Evolutionary conservation across 805 yeast genomes (phyloP).

Genomic region (Suhomyces xylopsoci): DNA sequence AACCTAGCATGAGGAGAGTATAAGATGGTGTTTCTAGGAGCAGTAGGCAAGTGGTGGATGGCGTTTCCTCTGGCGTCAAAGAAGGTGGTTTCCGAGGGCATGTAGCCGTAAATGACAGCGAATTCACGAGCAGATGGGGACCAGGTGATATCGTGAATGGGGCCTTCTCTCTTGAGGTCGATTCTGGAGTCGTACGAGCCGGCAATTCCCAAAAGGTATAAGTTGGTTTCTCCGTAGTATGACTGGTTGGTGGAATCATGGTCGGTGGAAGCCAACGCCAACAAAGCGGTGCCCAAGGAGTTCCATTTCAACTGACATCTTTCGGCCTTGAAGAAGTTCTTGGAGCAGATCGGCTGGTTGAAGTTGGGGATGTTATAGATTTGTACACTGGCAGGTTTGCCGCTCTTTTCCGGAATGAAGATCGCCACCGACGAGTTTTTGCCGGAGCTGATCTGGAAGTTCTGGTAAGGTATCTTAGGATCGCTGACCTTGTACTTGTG

Average conservation of each 20-base stretch:
- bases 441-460: constrained; percentile 78
- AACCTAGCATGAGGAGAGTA: constrained; percentile 94
- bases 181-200: constrained; percentile 90
- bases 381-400: constrained; percentile 86
- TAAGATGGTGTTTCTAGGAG: constrained; percentile 83
- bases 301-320: constrained; percentile 93
- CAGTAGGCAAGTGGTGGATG: constrained; percentile 77
- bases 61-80: constrained; percentile 92
- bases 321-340: constrained; percentile 94
- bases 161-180: constrained; percentile 86
- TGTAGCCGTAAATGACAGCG: constrained; percentile 94
- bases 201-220: constrained; percentile 86
- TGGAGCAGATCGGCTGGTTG: constrained; percentile 74
- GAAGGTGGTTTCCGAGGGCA: constrained; percentile 95
- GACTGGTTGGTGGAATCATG: constrained; percentile 92
- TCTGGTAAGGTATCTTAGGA: constrained; percentile 48
- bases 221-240: constrained; percentile 93
- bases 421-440: constrained; percentile 86
- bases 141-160: constrained; percentile 97
- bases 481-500: constrained; percentile 55
- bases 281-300: constrained; percentile 84
- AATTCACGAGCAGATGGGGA: constrained; percentile 94
- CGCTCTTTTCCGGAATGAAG: constrained; percentile 80
- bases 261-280: constrained; percentile 93
- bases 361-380: constrained; percentile 79